These are phyloP conservation scores for Kappamyces sp. DNA, from an alignment of 192 early-diverging fungal genomes.

Conservation along the genomic window DNA sequence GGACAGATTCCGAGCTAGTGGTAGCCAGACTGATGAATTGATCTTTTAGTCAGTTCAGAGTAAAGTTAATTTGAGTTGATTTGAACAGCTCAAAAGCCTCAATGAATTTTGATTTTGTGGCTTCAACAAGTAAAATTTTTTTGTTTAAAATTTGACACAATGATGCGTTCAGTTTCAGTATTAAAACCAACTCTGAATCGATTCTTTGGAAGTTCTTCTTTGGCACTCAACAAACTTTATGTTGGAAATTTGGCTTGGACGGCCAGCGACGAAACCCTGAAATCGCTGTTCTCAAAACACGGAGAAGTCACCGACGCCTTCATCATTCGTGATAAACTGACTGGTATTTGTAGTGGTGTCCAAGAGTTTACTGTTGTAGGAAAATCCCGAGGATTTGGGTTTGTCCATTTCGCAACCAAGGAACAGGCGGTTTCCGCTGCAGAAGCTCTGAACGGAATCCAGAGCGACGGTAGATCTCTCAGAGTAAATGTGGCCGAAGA, in stretches of 20 bases:
- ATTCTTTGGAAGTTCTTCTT: constrained; percentile 1
- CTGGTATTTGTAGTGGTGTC: constrained; percentile 40
- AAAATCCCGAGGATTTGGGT: constrained; percentile 67
- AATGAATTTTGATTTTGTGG: neutral
- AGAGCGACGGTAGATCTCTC: constrained; percentile 18
- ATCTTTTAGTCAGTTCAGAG: no score
- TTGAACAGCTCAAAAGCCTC: no score
- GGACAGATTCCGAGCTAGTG: no score
- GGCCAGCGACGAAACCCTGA: constrained; percentile 56
- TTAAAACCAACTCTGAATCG: neutral
- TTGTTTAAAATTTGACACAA: constrained; percentile 1
- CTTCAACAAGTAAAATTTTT: neutral
- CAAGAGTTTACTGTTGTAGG: constrained; percentile 21
- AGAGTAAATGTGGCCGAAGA: no score
- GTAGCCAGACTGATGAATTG: no score
- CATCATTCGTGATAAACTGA: constrained; percentile 61
- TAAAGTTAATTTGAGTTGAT: no score
- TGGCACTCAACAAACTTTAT: constrained; percentile 47
- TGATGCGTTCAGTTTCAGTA: neutral
- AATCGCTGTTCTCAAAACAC: constrained; percentile 45
- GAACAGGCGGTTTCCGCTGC: constrained; percentile 62
- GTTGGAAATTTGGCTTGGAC: constrained; percentile 63
- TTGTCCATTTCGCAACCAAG: constrained; percentile 49
- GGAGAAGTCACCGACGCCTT: constrained; percentile 58
- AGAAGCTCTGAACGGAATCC: constrained; percentile 33